Percentiles rank a stretch among this genome's conserved stretches.
Evolutionary conservation across 2,329 filamentous ascomycete species (phyloP).

Genomic region (Coniochaeta sp.): DNA sequence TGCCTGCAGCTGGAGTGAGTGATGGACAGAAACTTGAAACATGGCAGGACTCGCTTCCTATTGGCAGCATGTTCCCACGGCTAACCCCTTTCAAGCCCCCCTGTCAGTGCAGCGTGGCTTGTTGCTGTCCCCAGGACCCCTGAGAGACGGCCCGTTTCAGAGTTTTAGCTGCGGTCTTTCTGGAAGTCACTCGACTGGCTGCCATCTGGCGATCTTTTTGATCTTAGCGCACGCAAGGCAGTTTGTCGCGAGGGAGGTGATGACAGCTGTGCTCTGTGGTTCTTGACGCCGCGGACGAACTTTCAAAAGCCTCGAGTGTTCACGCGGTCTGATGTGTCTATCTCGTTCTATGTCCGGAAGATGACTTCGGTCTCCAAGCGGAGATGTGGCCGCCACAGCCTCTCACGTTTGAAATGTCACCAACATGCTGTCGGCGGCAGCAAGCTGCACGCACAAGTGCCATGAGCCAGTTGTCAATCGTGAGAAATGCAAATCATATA

Average conservation of each 20-base stretch:
- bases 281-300: background rate
- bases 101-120: background rate
- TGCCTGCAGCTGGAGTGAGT: constrained; percentile 1
- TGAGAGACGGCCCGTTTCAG: background rate
- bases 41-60: background rate
- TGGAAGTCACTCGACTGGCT: background rate
- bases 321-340: background rate
- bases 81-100: background rate
- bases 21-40: background rate
- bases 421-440: too few relatives aligned
- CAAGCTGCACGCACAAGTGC: too few relatives aligned
- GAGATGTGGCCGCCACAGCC: too few relatives aligned
- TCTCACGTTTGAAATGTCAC: too few relatives aligned
- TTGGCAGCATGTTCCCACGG: background rate
- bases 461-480: too few relatives aligned
- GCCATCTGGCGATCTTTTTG: background rate
- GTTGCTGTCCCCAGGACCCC: background rate
- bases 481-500: too few relatives aligned
- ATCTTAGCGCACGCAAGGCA: background rate
- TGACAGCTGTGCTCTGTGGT: background rate
- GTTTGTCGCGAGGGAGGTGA: background rate
- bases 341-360: too few relatives aligned
- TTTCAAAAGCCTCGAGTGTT: background rate
- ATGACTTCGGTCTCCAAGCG: background rate
- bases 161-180: background rate